Conservation (phyloP, 805 yeast genomes). For the Cyberlindnera amylophila region DNA sequence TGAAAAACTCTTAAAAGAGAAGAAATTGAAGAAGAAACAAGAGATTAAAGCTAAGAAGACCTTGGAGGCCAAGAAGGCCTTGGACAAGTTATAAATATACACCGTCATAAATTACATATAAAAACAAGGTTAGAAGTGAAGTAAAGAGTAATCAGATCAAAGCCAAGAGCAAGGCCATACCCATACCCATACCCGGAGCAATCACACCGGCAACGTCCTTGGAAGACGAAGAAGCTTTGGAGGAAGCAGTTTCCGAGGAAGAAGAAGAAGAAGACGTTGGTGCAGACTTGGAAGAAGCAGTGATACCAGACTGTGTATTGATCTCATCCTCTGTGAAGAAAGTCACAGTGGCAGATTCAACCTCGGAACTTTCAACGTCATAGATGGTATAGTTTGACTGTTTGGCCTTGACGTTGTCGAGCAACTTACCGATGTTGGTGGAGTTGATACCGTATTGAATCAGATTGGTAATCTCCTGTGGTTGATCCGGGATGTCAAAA, state of each 20-base stretch:
- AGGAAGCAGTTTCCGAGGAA: constrained; percentile 19
- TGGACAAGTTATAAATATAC: too few relatives aligned
- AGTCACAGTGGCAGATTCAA: constrained; percentile 35
- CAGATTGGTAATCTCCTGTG: constrained; percentile 39
- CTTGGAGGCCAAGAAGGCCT: constrained; percentile 7
- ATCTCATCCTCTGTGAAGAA: constrained; percentile 34
- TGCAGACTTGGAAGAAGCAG: constrained; percentile 20
- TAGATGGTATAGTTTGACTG: constrained; percentile 38
- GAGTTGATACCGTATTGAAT: constrained; percentile 46
- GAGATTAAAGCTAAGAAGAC: constrained; percentile 15
- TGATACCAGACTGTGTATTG: constrained; percentile 30
- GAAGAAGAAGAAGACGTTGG: constrained; percentile 21
- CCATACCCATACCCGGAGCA: constrained; percentile 5
- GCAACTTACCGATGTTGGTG: constrained; percentile 41
- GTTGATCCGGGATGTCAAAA: constrained; percentile 46
- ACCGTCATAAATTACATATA: too few relatives aligned
- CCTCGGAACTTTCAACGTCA: constrained; percentile 32
- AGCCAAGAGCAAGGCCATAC: constrained; percentile 10
- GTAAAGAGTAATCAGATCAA: too few relatives aligned
- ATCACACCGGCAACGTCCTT: constrained; percentile 9
- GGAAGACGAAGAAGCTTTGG: constrained; percentile 6
- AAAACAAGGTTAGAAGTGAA: too few relatives aligned
- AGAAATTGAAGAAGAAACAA: constrained; percentile 14
- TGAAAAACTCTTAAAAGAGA: constrained; percentile 57
- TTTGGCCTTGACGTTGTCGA: constrained; percentile 35